Evolutionary conservation across 192 early-diverging fungal species (phyloP), one percentile per base, ranked within the genome.

Genomic region (Rhizophagus clarus): DNA sequence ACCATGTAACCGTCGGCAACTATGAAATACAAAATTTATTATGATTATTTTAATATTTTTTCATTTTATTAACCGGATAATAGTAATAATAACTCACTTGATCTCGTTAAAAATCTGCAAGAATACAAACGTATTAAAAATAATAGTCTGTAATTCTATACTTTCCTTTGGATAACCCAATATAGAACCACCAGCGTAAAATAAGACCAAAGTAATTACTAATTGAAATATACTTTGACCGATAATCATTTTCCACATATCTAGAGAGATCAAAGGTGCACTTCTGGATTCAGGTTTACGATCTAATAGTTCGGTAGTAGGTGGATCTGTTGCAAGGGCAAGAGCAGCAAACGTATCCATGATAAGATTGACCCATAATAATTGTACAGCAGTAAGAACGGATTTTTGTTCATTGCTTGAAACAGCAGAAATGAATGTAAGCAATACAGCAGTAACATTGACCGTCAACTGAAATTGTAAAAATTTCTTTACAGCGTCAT

Each of bases 311-410:
- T 93, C 94, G 6, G 82, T 82, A 1, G 92, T 94, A 1, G 98
- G 97, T 63, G 93, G 92, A 79, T 99, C 98, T 20, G 98, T 98
- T 5, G 98, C 97, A 49, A 98, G 90, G 1, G 97, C 98, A 28
- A 99, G 90, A 20, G 98, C 96, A 3, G 98, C 98, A 83, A 99
- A 89, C 1, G 97, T 97, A 88, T 99, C 97, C 98, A 99, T 99
- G 61, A 99, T 99, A 80, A 99, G 87, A 85, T 99, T 99, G 66
- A 99, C 95, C 97, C 97, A 99, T 70, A 99, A 86, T 63, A 99
- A 82, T 84, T 99, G 98, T 1, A 99, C 94, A 24, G 97, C 97
- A 1, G 95, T 96, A 79, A 99, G 88, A n/a, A 95, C 95, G 1
- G 97, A 92, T 61, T 90, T 87, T 81, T 96, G 89, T 10, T 88